Evolutionary conservation across 805 yeast species (phyloP), one percentile per base, ranked within the genome.

Genomic region (Wickerhamomyces silvicola): DNA sequence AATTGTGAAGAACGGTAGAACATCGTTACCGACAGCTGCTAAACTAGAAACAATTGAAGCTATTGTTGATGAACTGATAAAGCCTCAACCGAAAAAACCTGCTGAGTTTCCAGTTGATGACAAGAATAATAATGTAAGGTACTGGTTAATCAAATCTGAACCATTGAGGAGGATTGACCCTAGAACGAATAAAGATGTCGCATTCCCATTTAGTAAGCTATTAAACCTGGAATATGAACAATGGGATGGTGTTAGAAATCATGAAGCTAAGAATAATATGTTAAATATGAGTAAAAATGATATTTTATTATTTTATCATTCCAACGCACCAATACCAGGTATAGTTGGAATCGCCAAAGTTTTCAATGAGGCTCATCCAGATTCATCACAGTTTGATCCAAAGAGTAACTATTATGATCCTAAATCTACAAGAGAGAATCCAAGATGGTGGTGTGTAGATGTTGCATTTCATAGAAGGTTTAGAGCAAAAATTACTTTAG

Each of bases 181-280:
- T 7, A 52, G 48, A n/a, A 48, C 68, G 0, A 73, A 72, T 2
- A 50, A 52, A 13, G 77, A 74, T 43, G 73, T 67, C 15, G 59
- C 60, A 25, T 74, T 71, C 46, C 59, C 76, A 5, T 53, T 73
- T 6, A 56, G 55, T 7, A 72, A 66, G 19, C 50, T 74, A 10
- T 46, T 60, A 12, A 42, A 57, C 6, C 65, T 59, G 7, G 56
- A 49, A 5, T 38, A 38, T 2, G 70, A 68, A 31, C 62, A 68
- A n/a, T 74, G 80, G 80, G 73, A 71, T 39, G 80, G 81, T 2
- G 79, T 74, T 9, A 56, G 81, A 28, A 74, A 74, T 45, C 65
- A 65, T 38, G 79, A 73, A 50, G 79, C 80, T 1, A 57, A 68
- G 37, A 75, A 72, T 41, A 61, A 64, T 37, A 59, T 74, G 64